Base-by-base conservation (phyloP, 345 rosid genomes). In the Salix exigua region DNA sequence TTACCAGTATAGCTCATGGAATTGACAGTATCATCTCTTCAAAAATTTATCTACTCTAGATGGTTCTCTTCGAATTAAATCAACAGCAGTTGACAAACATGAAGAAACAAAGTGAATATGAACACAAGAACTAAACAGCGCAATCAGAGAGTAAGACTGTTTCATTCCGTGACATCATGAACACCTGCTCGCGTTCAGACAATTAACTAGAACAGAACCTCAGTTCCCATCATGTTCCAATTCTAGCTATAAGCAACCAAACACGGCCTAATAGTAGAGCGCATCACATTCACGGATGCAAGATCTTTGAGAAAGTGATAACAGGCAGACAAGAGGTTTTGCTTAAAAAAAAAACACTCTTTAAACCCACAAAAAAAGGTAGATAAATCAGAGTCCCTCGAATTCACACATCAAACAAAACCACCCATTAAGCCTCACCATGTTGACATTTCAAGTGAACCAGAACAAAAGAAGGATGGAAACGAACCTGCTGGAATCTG, bases 401-500 rank as follows among this genome's bases (percentile, higher is more conserved):
- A 25, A 19, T 7, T 26, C 21, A 35, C 51, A 40, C 11, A 42
- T 25, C 73, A n/a, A n/a, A 58, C 62, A n/a, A 58, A 58, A 58
- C 62, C 62, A 58, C 62, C 62, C 62, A 10, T 23, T 58, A 21
- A 55, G 11, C 61, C 26, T 19, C 61, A 9, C 61, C 9, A 10
- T 3, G 28, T 23, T 58, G 26, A 58, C 62, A 58, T 58, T 58
- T 58, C 62, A 6, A n/a, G 63, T 58, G 25, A 23, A 58, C 63
- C 63, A 58, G 23, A n/a, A 58, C 0, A 53, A 58, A 19, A 17
- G 6, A 26, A 75, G 31, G 19, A 10, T 8, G 17, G 19, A 1
- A 46, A 68, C 74, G 63, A 70, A 85, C 88, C 87, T 85, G 73
- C 30, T 13, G 70, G 46, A 78, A 72, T 31, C 60, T 40, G 11